Evolutionary conservation across 352 stramenopile species (phyloP), one percentile per base, ranked within the genome.

Genomic region (Pythium phragmitis): DNA sequence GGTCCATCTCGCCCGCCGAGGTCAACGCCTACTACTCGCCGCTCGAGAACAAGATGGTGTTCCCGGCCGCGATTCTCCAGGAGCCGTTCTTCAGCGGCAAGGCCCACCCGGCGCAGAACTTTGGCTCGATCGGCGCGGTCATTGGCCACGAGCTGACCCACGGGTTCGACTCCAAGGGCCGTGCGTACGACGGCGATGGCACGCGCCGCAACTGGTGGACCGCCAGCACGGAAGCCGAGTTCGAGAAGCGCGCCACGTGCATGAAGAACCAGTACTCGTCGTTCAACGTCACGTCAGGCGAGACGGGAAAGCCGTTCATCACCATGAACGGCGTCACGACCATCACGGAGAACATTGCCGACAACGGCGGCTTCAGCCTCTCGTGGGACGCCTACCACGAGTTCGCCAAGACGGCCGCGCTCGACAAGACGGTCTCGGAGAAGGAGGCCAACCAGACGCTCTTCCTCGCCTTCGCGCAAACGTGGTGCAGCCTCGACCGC

Each of bases 131-230:
- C 63, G 92, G 92, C 33, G 88, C 91, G 23, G 87, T 98, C 39
- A 89, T 97, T 13, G 95, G 91, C 0, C 95, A 98, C 69, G 95
- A 98, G 73, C 96, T 98, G 68, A 97, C 89, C 12, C 95, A 98
- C 63, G 95, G 92, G 1, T 98, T 98, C 62, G 95, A 98, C 71
- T 88, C 93, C 50, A 87, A 93, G 67, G 94, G 93, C 52, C 76
- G 85, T 8, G 87, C 94, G 50, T 97, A 86, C 60, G 82, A 94
- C 57, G 87, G 69, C 30, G 70, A 89, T 43, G 95, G 95, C 21
- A 97, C 96, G 60, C 85, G 96, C 76, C 80, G 91, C 14, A 79
- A 92, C 70, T 98, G 95, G 92, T 98, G 95, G 93, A 96, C 86
- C 1, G 49, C 80, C 21, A 67, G 75, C 23, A 96, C 96, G 12